Evolutionary conservation across 768 basidiomycete genomes (phyloP), one percentile per base, ranked within the genome.

Genomic region (Hypholoma sublateritium): DNA sequence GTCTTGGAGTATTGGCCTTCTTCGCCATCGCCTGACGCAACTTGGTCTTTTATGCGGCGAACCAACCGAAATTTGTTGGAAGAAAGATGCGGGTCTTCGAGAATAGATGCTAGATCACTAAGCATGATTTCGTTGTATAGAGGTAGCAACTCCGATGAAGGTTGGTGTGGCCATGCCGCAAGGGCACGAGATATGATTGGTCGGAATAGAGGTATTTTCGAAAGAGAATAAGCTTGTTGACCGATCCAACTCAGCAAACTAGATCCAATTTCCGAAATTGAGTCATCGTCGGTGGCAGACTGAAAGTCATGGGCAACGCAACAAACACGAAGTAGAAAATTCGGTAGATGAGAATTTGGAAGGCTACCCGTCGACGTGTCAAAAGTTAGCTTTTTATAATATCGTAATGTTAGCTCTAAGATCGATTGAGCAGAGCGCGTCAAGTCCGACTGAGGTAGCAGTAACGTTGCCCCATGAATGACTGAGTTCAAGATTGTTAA

Each of bases 1-100:
- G 74, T 74, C 51, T 74, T 72, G 0, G 82, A 73, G 54, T 90
- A 91, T 25, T 76, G 74, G 6, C 69, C 67, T 53, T 72, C 69
- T 13, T 73, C 69, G 46, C 81, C 77, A 9, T 72, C 65, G 4
- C 70, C 67, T 13, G 69, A 66, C 5, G 70, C 63, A 2, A 82
- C 74, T 56, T 80, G 72, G 19, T 84, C 79, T 2, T 76, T 75
- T n/a, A 94, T 70, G 48, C 81, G 81, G 28, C 86, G 82, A 22
- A 88, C 89, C 19, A 92, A 68, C 14, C 88, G 80, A 67, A 94
- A 93, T 67, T 91, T 93, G 68, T 87, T 89, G 2, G 86, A 83
- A 2, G 80, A 77, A 56, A 86, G 83, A n/a, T 76, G 78, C 55
- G 73, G 70, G 63, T 89, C 86, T 13, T 72, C 77, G 25, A 95